Evolutionary conservation across 805 yeast species (phyloP).

Genomic region (Wickerhamiella azyma): DNA sequence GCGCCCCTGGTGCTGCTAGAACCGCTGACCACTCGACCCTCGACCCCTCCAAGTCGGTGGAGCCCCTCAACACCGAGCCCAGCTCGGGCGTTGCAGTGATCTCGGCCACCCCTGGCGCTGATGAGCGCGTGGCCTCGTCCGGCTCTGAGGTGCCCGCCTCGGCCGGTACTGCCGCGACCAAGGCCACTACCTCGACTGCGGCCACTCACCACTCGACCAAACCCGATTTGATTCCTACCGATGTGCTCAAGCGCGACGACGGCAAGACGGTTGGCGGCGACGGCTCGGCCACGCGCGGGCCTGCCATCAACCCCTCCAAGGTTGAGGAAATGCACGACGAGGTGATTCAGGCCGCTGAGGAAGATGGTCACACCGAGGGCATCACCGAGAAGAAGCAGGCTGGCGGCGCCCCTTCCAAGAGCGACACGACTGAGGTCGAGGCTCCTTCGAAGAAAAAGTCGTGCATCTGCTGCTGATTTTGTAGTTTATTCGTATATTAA

Average conservation of each 20-base stretch:
- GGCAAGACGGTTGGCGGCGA: slow-evolving; percentile 2
- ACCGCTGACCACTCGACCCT: not conserved
- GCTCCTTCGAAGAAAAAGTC: slow-evolving; percentile 4
- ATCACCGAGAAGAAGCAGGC: not conserved
- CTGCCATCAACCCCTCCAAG: slow-evolving; percentile 1
- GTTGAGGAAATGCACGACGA: slow-evolving; percentile 4
- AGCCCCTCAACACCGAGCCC: too few species aligned
- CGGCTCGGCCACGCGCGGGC: not conserved
- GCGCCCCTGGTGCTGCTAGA: not conserved
- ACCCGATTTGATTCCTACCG: slow-evolving; percentile 3
- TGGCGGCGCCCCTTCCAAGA: not conserved
- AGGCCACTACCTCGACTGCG: not conserved
- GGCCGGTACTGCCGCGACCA: too few species aligned
- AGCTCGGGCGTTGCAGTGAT: too few species aligned
- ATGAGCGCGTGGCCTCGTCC: not conserved
- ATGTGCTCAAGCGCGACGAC: not conserved
- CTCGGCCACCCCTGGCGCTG: too few species aligned
- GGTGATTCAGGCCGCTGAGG: slow-evolving; percentile 2
- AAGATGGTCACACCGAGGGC: slow-evolving; percentile 3
- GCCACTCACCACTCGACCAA: not conserved
- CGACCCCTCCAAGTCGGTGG: too few species aligned
- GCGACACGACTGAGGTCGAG: not conserved
- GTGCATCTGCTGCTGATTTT: slow-evolving; percentile 6
- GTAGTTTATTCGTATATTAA: slow-evolving; percentile 3
- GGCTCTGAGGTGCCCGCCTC: not conserved